These are phyloP conservation scores for Chlorella sp. DNA, from an alignment of 139 green algal genomes.

Conservation along the genomic window DNA sequence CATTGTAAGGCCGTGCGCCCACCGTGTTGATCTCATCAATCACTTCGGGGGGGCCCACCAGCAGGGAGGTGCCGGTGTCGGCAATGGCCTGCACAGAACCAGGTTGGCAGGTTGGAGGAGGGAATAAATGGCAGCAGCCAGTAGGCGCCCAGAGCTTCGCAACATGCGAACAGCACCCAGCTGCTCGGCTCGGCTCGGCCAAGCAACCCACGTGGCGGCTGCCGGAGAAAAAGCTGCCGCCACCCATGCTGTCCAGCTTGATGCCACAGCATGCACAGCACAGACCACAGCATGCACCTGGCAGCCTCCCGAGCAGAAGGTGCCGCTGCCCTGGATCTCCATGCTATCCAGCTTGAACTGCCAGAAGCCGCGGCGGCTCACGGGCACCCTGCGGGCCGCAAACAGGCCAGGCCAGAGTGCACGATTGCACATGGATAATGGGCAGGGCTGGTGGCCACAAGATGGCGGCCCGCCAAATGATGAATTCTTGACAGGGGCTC, in stretches of 20 bases:
- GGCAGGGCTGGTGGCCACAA: no score
- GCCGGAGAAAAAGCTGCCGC: no score
- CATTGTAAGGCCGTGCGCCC: not conserved
- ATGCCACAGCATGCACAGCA: not conserved
- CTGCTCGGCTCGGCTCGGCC: no score
- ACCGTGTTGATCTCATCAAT: slow-evolving; percentile 83
- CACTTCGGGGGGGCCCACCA: slow-evolving; percentile 80
- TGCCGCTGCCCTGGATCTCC: slow-evolving; percentile 44
- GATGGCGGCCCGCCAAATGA: no score
- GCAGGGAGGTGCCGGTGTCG: slow-evolving; percentile 91
- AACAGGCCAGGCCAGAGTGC: not conserved
- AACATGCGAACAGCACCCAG: no score
- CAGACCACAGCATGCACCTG: not conserved
- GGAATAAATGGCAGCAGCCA: no score
- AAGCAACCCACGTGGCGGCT: no score
- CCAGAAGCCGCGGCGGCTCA: slow-evolving; percentile 95
- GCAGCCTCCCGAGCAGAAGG: slow-evolving; percentile 75
- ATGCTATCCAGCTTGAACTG: slow-evolving; percentile 92
- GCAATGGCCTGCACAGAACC: slow-evolving; percentile 79
- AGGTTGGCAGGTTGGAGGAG: no score
- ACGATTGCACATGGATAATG: no score
- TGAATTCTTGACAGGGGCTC: no score
- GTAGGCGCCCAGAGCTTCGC: no score
- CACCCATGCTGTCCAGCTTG: no score
- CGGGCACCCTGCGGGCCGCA: slow-evolving; percentile 52